Evolutionary conservation across 805 yeast genomes (phyloP).

Genomic region (Suhomyces sp.): DNA sequence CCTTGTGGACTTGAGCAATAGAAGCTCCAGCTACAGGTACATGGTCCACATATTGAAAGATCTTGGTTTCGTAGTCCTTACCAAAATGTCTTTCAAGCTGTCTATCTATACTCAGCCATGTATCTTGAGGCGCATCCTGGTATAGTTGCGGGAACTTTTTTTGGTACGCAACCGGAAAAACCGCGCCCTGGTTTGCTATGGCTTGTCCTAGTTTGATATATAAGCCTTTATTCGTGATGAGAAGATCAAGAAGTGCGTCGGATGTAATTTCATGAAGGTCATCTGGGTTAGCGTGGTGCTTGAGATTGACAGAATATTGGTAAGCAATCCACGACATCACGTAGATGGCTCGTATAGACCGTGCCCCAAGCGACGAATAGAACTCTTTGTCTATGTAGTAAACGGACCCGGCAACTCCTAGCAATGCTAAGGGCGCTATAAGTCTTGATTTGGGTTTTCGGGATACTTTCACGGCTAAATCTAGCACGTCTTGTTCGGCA

Average conservation of each 20-base stretch:
- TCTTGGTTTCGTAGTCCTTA: slow-evolving; percentile 30
- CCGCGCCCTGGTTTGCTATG: slow-evolving; percentile 68
- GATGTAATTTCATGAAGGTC: slow-evolving; percentile 61
- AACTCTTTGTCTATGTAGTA: slow-evolving; percentile 35
- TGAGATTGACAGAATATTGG: slow-evolving; percentile 52
- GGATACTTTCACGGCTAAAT: neutral
- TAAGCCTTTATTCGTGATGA: slow-evolving; percentile 41
- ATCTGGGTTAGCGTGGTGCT: slow-evolving; percentile 36
- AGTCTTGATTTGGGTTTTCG: neutral
- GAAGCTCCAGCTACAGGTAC: slow-evolving; percentile 72
- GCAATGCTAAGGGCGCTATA: neutral
- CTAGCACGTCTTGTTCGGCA: neutral
- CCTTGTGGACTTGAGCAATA: slow-evolving; percentile 68
- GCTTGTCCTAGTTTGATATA: slow-evolving; percentile 80
- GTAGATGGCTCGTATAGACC: slow-evolving; percentile 53
- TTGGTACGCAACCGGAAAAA: slow-evolving; percentile 66
- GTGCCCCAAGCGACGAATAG: slow-evolving; percentile 48
- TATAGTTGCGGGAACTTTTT: slow-evolving; percentile 55
- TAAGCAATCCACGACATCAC: slow-evolving; percentile 50
- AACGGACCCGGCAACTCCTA: slow-evolving; percentile 5
- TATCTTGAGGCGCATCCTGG: slow-evolving; percentile 65
- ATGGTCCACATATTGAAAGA: slow-evolving; percentile 49
- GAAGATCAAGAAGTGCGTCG: slow-evolving; percentile 27
- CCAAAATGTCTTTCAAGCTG: slow-evolving; percentile 44
- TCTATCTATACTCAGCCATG: slow-evolving; percentile 46